Evolutionary conservation across 179 eudicot species (phyloP), one percentile per base, ranked within the genome.

Genomic region (Carnegiea gigantea): DNA sequence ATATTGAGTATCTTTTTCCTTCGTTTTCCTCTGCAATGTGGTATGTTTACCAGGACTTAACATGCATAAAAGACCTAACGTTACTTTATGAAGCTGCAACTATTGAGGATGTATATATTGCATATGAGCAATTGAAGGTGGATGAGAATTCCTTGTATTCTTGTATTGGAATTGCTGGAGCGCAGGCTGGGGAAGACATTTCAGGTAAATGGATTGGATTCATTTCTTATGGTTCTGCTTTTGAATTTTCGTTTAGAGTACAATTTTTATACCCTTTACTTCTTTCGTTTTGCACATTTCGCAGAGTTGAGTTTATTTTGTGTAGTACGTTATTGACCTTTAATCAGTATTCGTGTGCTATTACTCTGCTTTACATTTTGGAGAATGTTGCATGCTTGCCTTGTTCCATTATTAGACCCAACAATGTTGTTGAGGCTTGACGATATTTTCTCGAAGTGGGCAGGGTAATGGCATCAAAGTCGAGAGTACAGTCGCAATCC

Each of bases 161-260:
- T 75, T 96, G 99, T 88, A 88, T 96, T 76, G 99, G 99, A 72
- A 80, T 96, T 83, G 99, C 99, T 81, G 99, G 99, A 85, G 87
- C 92, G 76, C 93, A 94, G 82, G 89, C 91, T 43, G 92, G 93
- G 70, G 94, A 94, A 79, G 92, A 86, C 62, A 81, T 86, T 85
- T 79, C 89, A 83, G 99, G 99, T 96, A 75, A 85, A 33, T 9
- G 60, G 81, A 73, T 60, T 43, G 20, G 33, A 79, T 80, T 73
- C 30, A 13, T 26, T 65, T 76, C 68, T 72, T 81, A 20, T 15
- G 13, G 70, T 67, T 17, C 12, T 40, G 21, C 9, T 64, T 76
- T 44, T 49, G 49, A 5, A 15, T 20, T 53, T 26, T 17, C 10
- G n/a, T 28, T 64, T n/a, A 51, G 64, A n/a, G n/a, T 10, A 17